phyloP scores from a whole-genome alignment of 192 early-diverging fungal species.

The Entomortierella beljakovae region DNA sequence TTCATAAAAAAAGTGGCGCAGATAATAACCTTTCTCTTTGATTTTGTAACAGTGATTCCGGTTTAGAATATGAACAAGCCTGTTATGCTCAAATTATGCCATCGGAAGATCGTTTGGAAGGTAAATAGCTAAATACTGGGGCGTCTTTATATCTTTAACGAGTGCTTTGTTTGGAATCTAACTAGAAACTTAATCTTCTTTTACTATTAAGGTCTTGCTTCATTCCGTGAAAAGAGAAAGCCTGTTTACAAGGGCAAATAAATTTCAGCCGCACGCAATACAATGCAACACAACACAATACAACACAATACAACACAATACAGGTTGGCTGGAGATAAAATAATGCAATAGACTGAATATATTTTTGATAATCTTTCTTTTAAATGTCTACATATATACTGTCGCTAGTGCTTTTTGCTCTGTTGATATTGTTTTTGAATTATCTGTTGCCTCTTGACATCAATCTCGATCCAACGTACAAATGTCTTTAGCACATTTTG shows the following conservation, averaged over 20 bases:
- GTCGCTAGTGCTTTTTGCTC: neutral
- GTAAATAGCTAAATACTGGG: slow-evolving; percentile 26
- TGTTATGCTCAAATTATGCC: slow-evolving; percentile 97
- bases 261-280: neutral
- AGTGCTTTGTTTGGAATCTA: neutral
- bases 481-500: slow-evolving; percentile 39
- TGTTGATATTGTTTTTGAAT: neutral
- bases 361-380: slow-evolving; percentile 1
- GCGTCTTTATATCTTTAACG: neutral
- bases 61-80: slow-evolving; percentile 91
- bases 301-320: neutral
- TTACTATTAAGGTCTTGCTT: slow-evolving; percentile 61
- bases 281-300: neutral
- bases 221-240: slow-evolving; percentile 86
- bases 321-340: too few species aligned
- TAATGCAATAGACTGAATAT: neutral
- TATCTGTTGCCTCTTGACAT: slow-evolving; percentile 10
- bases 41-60: slow-evolving; percentile 71
- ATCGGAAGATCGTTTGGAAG: slow-evolving; percentile 94
- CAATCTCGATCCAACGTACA: slow-evolving; percentile 46
- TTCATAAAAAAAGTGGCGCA: too few species aligned
- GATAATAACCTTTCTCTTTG: neutral
- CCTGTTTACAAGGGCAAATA: slow-evolving; percentile 84
- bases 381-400: neutral
- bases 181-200: neutral